A percentile compares a stretch with the other conserved stretches of the same genome.
phyloP scores from a whole-genome alignment of 1,139 yeast species.

The Geotrichum macrosporum region DNA sequence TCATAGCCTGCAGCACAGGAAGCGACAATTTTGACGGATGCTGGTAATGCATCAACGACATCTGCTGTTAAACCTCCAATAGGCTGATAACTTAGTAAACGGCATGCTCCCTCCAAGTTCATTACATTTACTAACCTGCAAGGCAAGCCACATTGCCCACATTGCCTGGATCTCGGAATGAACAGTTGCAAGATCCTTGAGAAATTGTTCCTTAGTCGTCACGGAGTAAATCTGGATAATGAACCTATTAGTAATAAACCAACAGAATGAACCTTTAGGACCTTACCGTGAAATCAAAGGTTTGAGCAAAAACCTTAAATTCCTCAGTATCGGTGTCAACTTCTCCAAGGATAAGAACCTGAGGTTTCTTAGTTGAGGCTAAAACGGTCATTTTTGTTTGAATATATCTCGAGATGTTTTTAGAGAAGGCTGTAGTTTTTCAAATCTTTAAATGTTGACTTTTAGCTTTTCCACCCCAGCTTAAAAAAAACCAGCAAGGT shows the following conservation, averaged over 20 bases:
- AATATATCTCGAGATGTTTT: no score
- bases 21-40: constrained; percentile 51
- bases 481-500: no score
- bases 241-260: no score
- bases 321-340: constrained; percentile 10
- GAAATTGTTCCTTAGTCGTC: constrained; percentile 26
- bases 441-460: no score
- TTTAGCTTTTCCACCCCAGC: no score
- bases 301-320: constrained; percentile 11
- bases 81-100: constrained; percentile 16
- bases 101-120: neutral
- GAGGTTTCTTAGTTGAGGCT: constrained; percentile 12
- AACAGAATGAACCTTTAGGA: neutral
- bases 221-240: constrained; percentile 21
- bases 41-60: constrained; percentile 52
- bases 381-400: neutral
- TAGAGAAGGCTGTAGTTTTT: no score
- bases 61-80: constrained; percentile 36
- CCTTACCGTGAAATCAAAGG: constrained; percentile 16
- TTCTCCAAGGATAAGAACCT: constrained; percentile 15
- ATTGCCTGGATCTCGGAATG: constrained; percentile 26
- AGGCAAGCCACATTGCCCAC: constrained; percentile 29
- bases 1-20: constrained; percentile 72
- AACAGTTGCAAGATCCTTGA: constrained; percentile 24
- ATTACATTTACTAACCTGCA: constrained; percentile 23